Percentiles rank a stretch among this genome's conserved stretches.
Evolutionary conservation across 768 basidiomycete species (phyloP).

Genomic region (Lentinus tigrinus): DNA sequence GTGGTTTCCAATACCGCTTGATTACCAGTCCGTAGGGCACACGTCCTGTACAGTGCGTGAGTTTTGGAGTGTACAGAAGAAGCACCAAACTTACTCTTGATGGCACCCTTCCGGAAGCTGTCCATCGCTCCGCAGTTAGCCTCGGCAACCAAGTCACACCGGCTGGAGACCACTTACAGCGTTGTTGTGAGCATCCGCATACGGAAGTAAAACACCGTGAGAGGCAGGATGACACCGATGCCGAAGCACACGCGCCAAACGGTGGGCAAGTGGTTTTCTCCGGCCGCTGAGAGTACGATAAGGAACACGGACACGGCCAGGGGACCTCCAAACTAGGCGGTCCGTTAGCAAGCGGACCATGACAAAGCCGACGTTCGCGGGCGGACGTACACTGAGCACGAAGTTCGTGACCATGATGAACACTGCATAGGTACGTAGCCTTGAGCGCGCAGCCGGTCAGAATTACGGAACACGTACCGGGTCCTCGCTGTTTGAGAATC

Average conservation of each 20-base stretch:
- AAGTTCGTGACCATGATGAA: conserved; percentile 80
- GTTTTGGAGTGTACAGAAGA: not conserved
- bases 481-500: conserved; percentile 57
- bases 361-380: conserved; percentile 6
- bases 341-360: conserved; percentile 9
- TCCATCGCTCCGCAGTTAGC: not conserved
- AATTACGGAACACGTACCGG: conserved; percentile 36
- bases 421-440: conserved; percentile 34
- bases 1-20: conserved; percentile 62
- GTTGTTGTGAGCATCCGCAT: conserved; percentile 68
- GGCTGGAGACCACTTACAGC: conserved; percentile 35
- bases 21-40: conserved; percentile 64
- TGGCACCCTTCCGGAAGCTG: conserved; percentile 53
- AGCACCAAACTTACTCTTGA: conserved; percentile 47
- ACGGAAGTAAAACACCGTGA: conserved; percentile 72
- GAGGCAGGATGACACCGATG: conserved; percentile 58
- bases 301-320: conserved; percentile 66
- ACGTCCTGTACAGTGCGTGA: conserved; percentile 31
- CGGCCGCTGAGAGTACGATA: conserved; percentile 66
- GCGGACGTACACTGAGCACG: conserved; percentile 53
- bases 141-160: not conserved
- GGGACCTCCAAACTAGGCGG: conserved; percentile 58
- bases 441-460: not conserved
- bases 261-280: conserved; percentile 56
- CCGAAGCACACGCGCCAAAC: conserved; percentile 71